Base-by-base conservation (phyloP, 2,329 filamentous ascomycete genomes). In the Claviceps capensis region DNA sequence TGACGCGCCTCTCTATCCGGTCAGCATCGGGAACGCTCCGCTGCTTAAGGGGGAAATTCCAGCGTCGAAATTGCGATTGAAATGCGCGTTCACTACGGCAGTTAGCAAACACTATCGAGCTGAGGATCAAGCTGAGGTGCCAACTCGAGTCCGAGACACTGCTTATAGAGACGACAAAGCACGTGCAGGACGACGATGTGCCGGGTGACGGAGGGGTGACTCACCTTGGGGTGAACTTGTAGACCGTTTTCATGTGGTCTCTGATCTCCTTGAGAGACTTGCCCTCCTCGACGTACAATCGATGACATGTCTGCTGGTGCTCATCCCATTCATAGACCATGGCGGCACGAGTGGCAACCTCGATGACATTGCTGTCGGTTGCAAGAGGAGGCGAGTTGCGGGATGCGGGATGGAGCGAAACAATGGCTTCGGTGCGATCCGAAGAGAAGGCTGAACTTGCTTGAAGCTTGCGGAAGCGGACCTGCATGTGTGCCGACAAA, bases 261-360 rank as follows among this genome's bases (percentile, higher is more conserved):
- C 87, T 85, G 43, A 93, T 84, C 58, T 90, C 82, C 60, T 85
- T 81, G 53, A 90, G 69, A 42, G 81, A 78, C 69, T 78, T 83
- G 59, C 81, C 81, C 68, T 93, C 84, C 54, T 82, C 78, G 58
- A 91, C 86, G 61, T 89, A 93, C 61, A 93, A 77, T 58, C 79
- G 77, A 42, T 65, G 66, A 59, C 69, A 71, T 60, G 61, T 67
- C 50, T 71, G 64, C 59, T 65, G 66, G 57, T 75, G 65, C 14
- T 59, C 57, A n/a, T 70, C 68, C 72, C 73, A 75, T 54, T 72
- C 63, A 61, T 74, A 75, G 19, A 69, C 70, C 72, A 74, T 75
- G 57, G 47, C 67, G 54, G 22, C 9, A 16, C 41, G 47, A 42
- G 30, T 34, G 30, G 30, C 30, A 34, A 34, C 30, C 30, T 34